These are phyloP conservation scores for Coniochaeta pulveracea DNA, from an alignment of 2,329 filamentous ascomycete genomes.

Conservation along the genomic window DNA sequence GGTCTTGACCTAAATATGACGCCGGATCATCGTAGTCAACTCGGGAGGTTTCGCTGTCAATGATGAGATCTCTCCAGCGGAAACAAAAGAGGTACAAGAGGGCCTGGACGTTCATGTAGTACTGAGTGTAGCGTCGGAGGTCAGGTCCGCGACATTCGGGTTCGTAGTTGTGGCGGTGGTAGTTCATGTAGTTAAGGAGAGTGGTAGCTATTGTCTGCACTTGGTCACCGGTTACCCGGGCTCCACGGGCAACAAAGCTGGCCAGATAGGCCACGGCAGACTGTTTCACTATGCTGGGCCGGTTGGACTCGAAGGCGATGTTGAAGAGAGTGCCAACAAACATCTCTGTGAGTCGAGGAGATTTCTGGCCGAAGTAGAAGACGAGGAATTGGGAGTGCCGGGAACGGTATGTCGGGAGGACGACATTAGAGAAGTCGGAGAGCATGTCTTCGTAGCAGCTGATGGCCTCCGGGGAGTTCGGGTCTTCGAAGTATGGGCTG, in stretches of 20 bases:
- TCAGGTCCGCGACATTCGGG: conserved; percentile 72
- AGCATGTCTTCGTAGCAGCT: conserved; percentile 70
- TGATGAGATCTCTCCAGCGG: conserved; percentile 83
- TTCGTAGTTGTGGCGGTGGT: conserved; percentile 63
- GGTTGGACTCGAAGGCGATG: conserved; percentile 58
- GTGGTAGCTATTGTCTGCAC: conserved; percentile 77
- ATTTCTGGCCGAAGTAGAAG: conserved; percentile 86
- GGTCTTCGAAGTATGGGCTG: conserved; percentile 57
- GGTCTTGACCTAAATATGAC: conserved; percentile 56
- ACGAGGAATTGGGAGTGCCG: conserved; percentile 91
- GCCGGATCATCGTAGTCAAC: conserved; percentile 51
- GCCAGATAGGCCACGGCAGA: conserved; percentile 86
- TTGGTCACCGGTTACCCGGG: conserved; percentile 62
- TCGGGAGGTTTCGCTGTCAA: conserved; percentile 35
- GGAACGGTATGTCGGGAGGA: conserved; percentile 83
- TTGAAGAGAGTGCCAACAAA: conserved; percentile 72
- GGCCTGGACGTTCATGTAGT: conserved; percentile 83
- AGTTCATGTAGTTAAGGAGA: conserved; percentile 66
- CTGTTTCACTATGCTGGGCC: conserved; percentile 65
- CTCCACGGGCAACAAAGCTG: conserved; percentile 86
- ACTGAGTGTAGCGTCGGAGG: conserved; percentile 68
- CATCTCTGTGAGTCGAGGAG: conserved; percentile 64
- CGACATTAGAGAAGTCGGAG: conserved; percentile 75
- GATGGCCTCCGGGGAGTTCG: conserved; percentile 56
- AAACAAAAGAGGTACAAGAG: conserved; percentile 95